These are phyloP conservation scores for Globisporangium parvum DNA, from an alignment of 352 stramenopile species.

Conservation along the genomic window DNA sequence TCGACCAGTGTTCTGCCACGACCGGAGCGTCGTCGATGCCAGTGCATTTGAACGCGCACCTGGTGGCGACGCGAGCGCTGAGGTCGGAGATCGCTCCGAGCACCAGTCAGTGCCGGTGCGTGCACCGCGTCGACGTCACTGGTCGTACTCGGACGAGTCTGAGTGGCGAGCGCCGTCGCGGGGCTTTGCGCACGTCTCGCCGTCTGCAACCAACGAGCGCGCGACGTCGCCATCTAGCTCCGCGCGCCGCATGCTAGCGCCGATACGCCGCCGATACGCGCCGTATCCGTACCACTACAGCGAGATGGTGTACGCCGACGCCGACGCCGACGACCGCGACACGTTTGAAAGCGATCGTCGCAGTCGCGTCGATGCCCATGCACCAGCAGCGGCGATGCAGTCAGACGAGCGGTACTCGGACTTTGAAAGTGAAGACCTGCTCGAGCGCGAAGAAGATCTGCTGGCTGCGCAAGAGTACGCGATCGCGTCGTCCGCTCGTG, in stretches of 20 bases:
- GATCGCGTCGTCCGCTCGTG: neutral
- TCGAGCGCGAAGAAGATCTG: conserved; percentile 11
- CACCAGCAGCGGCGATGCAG: neutral
- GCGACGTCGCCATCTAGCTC: neutral
- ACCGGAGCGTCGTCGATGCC: neutral
- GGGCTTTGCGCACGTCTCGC: conserved; percentile 2
- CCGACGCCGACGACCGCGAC: no score
- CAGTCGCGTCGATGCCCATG: neutral
- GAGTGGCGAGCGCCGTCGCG: conserved; percentile 8
- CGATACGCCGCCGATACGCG: conserved; percentile 5
- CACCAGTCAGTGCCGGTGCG: neutral
- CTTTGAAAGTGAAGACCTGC: conserved; percentile 9
- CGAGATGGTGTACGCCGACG: neutral
- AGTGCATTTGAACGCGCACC: conserved; percentile 1
- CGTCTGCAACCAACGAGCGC: neutral
- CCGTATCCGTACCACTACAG: conserved; percentile 2
- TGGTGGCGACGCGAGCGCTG: neutral
- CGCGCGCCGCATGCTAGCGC: neutral
- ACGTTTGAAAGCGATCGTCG: neutral
- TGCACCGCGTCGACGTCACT: conserved; percentile 5
- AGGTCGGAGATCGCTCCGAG: neutral
- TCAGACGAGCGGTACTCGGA: conserved; percentile 3
- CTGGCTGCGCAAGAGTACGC: conserved; percentile 6
- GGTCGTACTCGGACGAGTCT: conserved; percentile 7
- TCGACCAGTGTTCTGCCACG: conserved; percentile 10